Evolutionary conservation across 179 eudicot genomes (phyloP).

Genomic region (Heliamphora pulchella): DNA sequence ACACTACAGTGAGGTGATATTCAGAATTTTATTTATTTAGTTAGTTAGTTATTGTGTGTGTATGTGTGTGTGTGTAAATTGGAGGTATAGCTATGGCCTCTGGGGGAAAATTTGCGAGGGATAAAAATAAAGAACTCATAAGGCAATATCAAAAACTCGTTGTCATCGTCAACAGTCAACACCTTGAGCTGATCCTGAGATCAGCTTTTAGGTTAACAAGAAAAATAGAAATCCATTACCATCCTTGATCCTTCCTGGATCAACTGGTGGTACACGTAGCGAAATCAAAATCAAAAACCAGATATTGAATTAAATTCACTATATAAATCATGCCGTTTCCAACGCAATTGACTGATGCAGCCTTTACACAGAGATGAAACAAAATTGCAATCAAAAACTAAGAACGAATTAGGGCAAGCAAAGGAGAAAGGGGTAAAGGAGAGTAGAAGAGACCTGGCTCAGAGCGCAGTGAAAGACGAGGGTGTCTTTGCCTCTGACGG

Average conservation of each 20-base stretch:
- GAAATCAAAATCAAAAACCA: background rate
- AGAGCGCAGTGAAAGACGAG: conserved; percentile 96
- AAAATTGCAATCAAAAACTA: background rate
- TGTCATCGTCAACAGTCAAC: background rate
- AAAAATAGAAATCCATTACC: background rate
- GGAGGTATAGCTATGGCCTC: background rate
- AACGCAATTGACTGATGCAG: no score
- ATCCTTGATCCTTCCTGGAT: background rate
- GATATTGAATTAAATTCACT: background rate
- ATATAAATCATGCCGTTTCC: no score
- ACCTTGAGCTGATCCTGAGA: background rate
- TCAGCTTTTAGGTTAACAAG: background rate
- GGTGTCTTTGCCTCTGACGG: conserved; percentile 68
- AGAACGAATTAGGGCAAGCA: background rate
- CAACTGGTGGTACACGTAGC: background rate
- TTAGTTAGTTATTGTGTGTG: no score
- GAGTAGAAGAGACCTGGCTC: conserved; percentile 53
- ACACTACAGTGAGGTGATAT: no score
- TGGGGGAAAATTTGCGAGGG: background rate
- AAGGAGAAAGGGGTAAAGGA: background rate
- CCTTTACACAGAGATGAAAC: background rate
- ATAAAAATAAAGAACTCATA: conserved; percentile 6
- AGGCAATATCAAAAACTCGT: background rate
- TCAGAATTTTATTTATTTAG: no score
- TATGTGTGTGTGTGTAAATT: background rate